Evolutionary conservation across 2,329 filamentous ascomycete genomes (phyloP).

Genomic region (Neopestalotiopsis sp.): DNA sequence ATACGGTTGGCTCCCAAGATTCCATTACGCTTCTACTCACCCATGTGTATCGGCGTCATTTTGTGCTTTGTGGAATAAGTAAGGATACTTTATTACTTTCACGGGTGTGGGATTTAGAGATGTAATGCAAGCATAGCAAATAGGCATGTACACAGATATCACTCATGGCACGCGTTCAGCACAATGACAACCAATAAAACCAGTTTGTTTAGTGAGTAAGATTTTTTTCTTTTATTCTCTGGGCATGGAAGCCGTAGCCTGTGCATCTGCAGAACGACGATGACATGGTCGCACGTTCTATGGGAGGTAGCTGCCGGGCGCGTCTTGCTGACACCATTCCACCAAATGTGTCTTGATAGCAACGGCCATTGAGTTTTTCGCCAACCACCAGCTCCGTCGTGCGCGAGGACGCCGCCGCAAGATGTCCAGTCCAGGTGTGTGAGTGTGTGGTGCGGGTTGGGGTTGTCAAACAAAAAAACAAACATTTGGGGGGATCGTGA

Average conservation of each 20-base stretch:
- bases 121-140: too few species aligned
- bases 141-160: too few species aligned
- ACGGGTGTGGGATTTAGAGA: too few species aligned
- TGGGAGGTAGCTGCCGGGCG: not conserved
- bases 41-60: too few species aligned
- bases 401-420: constrained; percentile 16
- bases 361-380: not conserved
- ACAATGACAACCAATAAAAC: not conserved
- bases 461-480: constrained; percentile 14
- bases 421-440: constrained; percentile 9
- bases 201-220: constrained; percentile 3
- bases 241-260: constrained; percentile 5
- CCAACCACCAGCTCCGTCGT: not conserved
- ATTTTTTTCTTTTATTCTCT: constrained; percentile 11
- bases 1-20: too few species aligned
- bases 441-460: constrained; percentile 12
- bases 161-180: too few species aligned
- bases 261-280: constrained; percentile 5
- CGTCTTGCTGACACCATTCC: not conserved
- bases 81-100: too few species aligned
- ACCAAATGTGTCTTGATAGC: not conserved
- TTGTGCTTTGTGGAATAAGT: too few species aligned
- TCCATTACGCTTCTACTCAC: too few species aligned
- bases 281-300: constrained; percentile 6
- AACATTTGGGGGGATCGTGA: constrained; percentile 17